Conservation (phyloP, 1,139 yeast species). For the Sporopachydermia cereana region DNA sequence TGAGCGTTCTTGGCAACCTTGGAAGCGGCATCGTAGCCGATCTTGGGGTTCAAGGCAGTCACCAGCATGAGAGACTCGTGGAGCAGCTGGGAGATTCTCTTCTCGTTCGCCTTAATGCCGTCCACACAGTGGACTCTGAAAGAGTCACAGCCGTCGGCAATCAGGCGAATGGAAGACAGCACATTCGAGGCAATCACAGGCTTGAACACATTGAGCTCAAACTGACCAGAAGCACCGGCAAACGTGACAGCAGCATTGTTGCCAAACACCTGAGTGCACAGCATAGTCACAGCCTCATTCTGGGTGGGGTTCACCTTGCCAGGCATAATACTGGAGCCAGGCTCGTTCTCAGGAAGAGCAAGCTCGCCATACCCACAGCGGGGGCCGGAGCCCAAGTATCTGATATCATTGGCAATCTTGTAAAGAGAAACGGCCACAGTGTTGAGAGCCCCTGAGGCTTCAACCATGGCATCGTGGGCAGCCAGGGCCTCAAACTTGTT, state of each 20-base stretch:
- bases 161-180: constrained; percentile 72
- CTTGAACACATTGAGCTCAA: constrained; percentile 95
- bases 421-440: constrained; percentile 85
- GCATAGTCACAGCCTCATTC: constrained; percentile 98
- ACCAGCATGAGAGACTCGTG: constrained; percentile 96
- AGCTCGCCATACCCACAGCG: constrained; percentile 98
- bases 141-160: constrained; percentile 82
- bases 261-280: constrained; percentile 94
- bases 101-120: constrained; percentile 82
- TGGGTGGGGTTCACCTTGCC: constrained; percentile 99
- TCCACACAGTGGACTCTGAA: constrained; percentile 93
- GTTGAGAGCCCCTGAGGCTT: constrained; percentile 94
- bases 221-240: constrained; percentile 98
- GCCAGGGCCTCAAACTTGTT: constrained; percentile 98
- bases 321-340: constrained; percentile 98
- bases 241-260: constrained; percentile 91
- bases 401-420: constrained; percentile 95
- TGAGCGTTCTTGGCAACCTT: constrained; percentile 98
- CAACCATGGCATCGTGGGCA: constrained; percentile 96
- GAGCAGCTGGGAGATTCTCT: constrained; percentile 74
- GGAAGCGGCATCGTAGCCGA: constrained; percentile 94
- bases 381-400: constrained; percentile 98
- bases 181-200: constrained; percentile 90
- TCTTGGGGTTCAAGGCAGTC: constrained; percentile 96
- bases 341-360: constrained; percentile 93